Base-by-base conservation (phyloP, 768 basidiomycete genomes). In the Trametes punicea region DNA sequence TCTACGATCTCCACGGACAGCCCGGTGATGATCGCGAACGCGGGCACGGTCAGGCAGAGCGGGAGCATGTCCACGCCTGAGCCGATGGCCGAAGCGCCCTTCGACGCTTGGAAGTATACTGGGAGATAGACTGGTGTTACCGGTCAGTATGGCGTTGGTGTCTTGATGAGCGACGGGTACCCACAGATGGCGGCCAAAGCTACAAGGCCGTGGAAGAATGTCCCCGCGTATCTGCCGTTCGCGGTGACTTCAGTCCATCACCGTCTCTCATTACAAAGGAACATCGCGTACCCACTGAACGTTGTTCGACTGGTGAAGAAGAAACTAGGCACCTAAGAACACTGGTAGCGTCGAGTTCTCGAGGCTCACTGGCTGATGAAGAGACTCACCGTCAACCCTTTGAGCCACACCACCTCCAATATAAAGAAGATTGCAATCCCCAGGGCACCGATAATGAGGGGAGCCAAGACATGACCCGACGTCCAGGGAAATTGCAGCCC, bases 71-170 rank as follows among this genome's bases (percentile, higher is more conserved):
- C 58, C 8, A 69, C 66, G 2, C 67, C 67, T 3, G 69, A 64
- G 6, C 57, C 58, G 34, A 63, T 58, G 0, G 79, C 67, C 3
- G 70, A 70, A 13, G 68, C 64, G 10, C 64, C 67, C 51, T 69
- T 69, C 54, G 69, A 71, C 1, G 76, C 75, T 58, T 79, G 78
- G 60, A 75, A 78, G 62, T 75, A 79, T 15, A 75, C 72, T 2
- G 75, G 75, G 4, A 74, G 62, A 57, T 75, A 78, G 61, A 73
- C 75, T 73, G 67, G 16, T 40, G 8, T 21, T 13, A 15, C 7
- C 13, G 16, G 18, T 21, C 7, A 15, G 3, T 44, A n/a, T 15
- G 10, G 25, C 8, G 2, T 3, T 1, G 29, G 13, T 10, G n/a
- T 20, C 16, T 23, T n/a, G 2, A 18, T n/a, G 20, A 50, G 55